A percentile compares a stretch with the other conserved stretches of the same genome.
These are phyloP conservation scores for Dothideomycetes sp. DNA, from an alignment of 2,329 filamentous ascomycete genomes.

Conservation along the genomic window DNA sequence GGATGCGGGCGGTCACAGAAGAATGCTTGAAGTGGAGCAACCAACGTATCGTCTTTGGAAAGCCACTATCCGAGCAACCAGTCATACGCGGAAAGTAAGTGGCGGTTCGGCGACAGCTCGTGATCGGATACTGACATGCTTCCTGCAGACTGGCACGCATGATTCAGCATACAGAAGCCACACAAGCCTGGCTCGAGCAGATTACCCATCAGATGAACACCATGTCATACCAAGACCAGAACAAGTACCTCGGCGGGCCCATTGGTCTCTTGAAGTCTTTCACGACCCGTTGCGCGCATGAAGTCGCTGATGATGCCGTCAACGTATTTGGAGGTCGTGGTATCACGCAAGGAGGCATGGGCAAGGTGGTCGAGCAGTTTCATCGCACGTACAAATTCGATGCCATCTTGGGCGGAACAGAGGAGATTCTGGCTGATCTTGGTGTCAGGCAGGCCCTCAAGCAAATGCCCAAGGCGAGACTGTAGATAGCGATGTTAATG, in stretches of 20 bases:
- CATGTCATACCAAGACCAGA: conserved; percentile 71
- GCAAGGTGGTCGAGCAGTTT: conserved; percentile 73
- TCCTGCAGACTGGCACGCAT: conserved; percentile 58
- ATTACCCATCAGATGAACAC: conserved; percentile 83
- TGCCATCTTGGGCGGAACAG: conserved; percentile 61
- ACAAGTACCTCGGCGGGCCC: conserved; percentile 65
- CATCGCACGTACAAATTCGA: conserved; percentile 71
- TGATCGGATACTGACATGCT: conserved; percentile 28
- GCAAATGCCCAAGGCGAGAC: conserved; percentile 73
- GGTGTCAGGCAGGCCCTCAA: conserved; percentile 78
- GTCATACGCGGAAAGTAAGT: conserved; percentile 63
- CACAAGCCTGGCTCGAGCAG: conserved; percentile 76
- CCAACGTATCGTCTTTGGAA: conserved; percentile 75
- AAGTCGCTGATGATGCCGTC: conserved; percentile 73
- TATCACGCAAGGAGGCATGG: conserved; percentile 75
- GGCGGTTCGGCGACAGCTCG: conserved; percentile 17
- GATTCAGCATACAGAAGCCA: conserved; percentile 73
- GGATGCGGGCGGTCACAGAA: conserved; percentile 62
- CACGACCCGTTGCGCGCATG: conserved; percentile 66
- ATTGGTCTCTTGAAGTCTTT: conserved; percentile 77
- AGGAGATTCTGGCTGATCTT: conserved; percentile 73
- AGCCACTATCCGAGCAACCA: conserved; percentile 72
- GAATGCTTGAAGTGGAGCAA: conserved; percentile 84
- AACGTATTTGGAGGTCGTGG: conserved; percentile 81
- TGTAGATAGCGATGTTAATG: too few relatives aligned